Evolutionary conservation across 2,329 filamentous ascomycete genomes (phyloP), one percentile per base, ranked within the genome.

Genomic region (Fusarium oligoseptatum): DNA sequence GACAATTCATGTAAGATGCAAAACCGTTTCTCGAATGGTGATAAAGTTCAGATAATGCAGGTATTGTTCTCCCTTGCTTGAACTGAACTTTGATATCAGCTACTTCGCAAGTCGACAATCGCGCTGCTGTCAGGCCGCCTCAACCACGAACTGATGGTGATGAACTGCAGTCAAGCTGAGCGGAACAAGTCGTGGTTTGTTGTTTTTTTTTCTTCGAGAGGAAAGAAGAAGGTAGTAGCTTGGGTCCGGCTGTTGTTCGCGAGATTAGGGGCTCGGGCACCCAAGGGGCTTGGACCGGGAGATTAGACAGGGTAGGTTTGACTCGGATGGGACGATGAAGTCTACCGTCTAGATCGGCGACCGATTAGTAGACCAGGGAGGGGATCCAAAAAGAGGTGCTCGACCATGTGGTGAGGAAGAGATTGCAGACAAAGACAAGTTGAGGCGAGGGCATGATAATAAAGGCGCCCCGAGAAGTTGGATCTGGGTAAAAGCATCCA

Each of bases 251-350:
- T 70, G 66, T 68, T 74, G 72, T 67, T 74, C 65, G 66, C 70
- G 74, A 74, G 76, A 78, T 78, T 77, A 77, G 77, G 77, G 76
- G 77, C 75, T 78, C 68, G 67, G 73, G 68, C 68, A 61, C 62
- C 76, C 67, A 76, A 71, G 70, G 70, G 72, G 68, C 71, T 77
- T 71, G 66, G 73, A 69, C 71, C 67, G 71, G 76, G 77, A 77
- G 71, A 76, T 73, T 74, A 71, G 72, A 60, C 74, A 68, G 77
- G 73, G 72, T 48, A 74, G 52, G 71, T 56, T 66, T 75, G 73
- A 76, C 58, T 67, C 48, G 58, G 41, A 74, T 73, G 67, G 70
- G 66, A 70, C 67, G 65, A 70, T 68, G 70, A 20, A 37, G 58
- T 39, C 56, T 71, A 63, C 24, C 62, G 29, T 71, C 37, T 10